These are phyloP conservation scores for Aspergillus flavus DNA, from an alignment of 2,329 filamentous ascomycete species.

Conservation along the genomic window DNA sequence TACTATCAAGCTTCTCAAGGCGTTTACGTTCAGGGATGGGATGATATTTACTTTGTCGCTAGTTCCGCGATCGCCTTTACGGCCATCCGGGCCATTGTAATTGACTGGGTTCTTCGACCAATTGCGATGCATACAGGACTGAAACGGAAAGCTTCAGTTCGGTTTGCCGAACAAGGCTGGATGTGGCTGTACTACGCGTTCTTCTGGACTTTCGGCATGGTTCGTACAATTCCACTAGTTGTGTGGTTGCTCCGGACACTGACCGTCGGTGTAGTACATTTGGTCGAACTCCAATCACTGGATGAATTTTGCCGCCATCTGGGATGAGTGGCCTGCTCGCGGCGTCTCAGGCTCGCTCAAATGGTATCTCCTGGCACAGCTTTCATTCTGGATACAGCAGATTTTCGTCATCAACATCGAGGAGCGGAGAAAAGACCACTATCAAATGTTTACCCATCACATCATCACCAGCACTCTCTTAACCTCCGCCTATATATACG, in stretches of 20 bases:
- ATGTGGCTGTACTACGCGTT: slow-evolving; percentile 78
- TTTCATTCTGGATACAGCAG: slow-evolving; percentile 92
- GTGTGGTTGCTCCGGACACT: neutral
- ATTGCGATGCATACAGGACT: slow-evolving; percentile 74
- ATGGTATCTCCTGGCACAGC: slow-evolving; percentile 85
- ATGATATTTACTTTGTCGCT: slow-evolving; percentile 76
- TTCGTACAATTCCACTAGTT: slow-evolving; percentile 49
- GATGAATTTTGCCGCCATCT: slow-evolving; percentile 75
- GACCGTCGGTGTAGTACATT: slow-evolving; percentile 64
- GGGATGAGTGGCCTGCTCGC: slow-evolving; percentile 81
- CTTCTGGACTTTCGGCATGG: slow-evolving; percentile 83
- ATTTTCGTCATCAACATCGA: slow-evolving; percentile 94
- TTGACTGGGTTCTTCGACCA: slow-evolving; percentile 86
- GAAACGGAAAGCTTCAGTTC: slow-evolving; percentile 73
- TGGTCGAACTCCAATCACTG: slow-evolving; percentile 77
- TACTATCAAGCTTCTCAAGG: slow-evolving; percentile 73
- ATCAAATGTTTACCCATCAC: slow-evolving; percentile 95
- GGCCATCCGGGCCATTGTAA: slow-evolving; percentile 76
- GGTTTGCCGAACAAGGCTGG: slow-evolving; percentile 96
- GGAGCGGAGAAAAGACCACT: slow-evolving; percentile 89
- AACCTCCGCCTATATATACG: slow-evolving; percentile 79
- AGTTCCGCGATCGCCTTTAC: slow-evolving; percentile 85
- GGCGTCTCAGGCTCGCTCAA: slow-evolving; percentile 76
- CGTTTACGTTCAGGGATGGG: slow-evolving; percentile 73
- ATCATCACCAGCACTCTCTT: slow-evolving; percentile 84